These are phyloP conservation scores for Dovyalis caffra DNA, from an alignment of 345 rosid genomes.

Conservation along the genomic window DNA sequence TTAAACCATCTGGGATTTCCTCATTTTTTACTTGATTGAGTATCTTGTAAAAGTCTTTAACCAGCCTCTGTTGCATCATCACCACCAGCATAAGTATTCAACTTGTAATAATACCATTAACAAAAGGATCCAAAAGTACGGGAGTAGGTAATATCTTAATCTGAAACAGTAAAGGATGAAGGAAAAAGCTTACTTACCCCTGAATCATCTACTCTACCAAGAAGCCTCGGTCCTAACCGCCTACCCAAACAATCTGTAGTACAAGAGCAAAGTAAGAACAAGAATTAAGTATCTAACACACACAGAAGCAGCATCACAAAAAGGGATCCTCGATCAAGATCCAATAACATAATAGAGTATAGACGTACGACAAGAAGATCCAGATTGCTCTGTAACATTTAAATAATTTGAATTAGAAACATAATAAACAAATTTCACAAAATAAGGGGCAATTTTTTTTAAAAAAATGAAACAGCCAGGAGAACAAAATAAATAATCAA, in stretches of 20 bases:
- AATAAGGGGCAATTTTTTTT: background rate
- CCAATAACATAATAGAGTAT: background rate
- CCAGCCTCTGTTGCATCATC: constrained; percentile 66
- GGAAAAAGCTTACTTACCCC: constrained; percentile 52
- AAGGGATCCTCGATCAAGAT: background rate
- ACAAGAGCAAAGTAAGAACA: constrained; percentile 19
- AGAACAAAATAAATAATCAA: background rate
- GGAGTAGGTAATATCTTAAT: background rate
- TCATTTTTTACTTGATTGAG: constrained; percentile 75
- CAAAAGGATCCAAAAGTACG: background rate
- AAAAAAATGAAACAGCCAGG: background rate
- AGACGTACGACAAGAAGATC: background rate
- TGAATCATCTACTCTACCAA: constrained; percentile 87
- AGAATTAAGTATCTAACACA: constrained; percentile 17
- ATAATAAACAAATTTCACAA: background rate
- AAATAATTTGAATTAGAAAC: background rate
- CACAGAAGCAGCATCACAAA: constrained; percentile 9
- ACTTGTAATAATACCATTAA: constrained; percentile 24
- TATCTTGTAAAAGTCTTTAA: constrained; percentile 81
- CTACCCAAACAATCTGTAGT: constrained; percentile 96
- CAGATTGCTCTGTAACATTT: background rate
- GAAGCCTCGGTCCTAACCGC: constrained; percentile 95
- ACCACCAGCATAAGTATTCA: constrained; percentile 24
- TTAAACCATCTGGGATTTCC: constrained; percentile 80
- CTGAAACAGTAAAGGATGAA: background rate